Evolutionary conservation across 495 filamentous ascomycete genomes (phyloP).

Genomic region (Penicillium ochrochloron): DNA sequence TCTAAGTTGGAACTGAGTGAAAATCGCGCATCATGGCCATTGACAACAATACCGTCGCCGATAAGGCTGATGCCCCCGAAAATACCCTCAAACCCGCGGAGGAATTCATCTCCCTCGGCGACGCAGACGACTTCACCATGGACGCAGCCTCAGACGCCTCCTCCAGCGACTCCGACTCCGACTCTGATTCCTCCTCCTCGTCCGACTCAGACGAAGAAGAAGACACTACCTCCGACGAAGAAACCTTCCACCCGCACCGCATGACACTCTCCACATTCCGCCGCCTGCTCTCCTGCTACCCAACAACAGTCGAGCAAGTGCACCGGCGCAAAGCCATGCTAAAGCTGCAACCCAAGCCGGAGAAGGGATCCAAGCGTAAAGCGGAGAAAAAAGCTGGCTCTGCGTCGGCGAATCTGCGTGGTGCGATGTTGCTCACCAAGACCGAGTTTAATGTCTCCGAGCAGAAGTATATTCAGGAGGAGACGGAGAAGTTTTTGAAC

Average conservation of each 20-base stretch:
- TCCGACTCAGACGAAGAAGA: background rate
- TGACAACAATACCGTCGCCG: background rate
- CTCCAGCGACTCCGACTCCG: background rate
- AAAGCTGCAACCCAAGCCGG: slow-evolving; percentile 31
- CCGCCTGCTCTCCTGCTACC: slow-evolving; percentile 37
- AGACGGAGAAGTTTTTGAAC: slow-evolving; percentile 29
- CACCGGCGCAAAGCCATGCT: slow-evolving; percentile 28
- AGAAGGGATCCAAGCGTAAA: slow-evolving; percentile 22
- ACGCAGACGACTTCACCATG: background rate
- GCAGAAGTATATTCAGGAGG: slow-evolving; percentile 22
- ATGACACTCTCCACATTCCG: slow-evolving; percentile 42
- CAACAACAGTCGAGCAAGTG: slow-evolving; percentile 33
- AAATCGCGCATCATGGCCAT: background rate
- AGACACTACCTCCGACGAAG: background rate
- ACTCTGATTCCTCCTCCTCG: background rate
- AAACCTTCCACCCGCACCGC: slow-evolving; percentile 30
- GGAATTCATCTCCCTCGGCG: slow-evolving; percentile 17
- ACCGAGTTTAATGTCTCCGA: slow-evolving; percentile 18
- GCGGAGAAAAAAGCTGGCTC: slow-evolving; percentile 8
- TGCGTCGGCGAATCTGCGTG: background rate
- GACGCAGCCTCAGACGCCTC: background rate
- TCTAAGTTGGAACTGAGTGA: too few relatives aligned
- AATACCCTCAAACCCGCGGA: slow-evolving; percentile 6
- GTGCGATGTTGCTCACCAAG: slow-evolving; percentile 13
- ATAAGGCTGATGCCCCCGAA: too few relatives aligned